Evolutionary conservation across 164 flowering plant species (phyloP).

Genomic region (Buxus sempervirens): DNA sequence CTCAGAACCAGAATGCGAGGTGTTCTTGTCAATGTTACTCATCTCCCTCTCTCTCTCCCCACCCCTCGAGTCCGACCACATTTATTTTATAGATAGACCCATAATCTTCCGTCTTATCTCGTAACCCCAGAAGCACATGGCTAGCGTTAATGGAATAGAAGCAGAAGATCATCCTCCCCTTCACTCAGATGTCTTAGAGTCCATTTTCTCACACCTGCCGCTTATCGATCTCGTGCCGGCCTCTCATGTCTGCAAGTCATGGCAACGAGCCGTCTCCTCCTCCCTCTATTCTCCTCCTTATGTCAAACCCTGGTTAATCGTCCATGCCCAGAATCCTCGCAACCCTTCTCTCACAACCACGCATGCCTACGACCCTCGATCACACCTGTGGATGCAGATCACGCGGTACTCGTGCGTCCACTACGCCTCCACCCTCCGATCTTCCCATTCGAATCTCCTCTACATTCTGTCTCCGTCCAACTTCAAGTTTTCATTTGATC

Average conservation of each 20-base stretch:
- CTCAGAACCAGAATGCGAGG: no score
- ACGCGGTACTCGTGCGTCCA: constrained; percentile 5
- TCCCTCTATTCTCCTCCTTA: constrained; percentile 34
- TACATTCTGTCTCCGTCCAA: constrained; percentile 43
- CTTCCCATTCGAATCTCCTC: constrained; percentile 51
- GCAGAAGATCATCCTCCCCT: constrained; percentile 24
- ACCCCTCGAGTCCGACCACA: no score
- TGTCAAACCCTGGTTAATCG: constrained; percentile 67
- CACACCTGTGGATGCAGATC: constrained; percentile 48
- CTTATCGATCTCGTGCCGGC: constrained; percentile 54
- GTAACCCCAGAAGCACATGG: no score
- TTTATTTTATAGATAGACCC: no score
- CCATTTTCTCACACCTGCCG: constrained; percentile 49
- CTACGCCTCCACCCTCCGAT: constrained; percentile 27
- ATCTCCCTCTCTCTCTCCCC: no score
- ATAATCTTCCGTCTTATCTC: no score
- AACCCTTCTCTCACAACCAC: constrained; percentile 23
- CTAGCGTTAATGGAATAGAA: neutral
- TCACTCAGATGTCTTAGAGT: constrained; percentile 57
- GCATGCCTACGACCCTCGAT: constrained; percentile 63
- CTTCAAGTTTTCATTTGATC: constrained; percentile 56
- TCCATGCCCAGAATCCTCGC: constrained; percentile 38
- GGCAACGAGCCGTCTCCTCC: constrained; percentile 50
- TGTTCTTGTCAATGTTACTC: no score
- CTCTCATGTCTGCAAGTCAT: constrained; percentile 48